Conservation (phyloP, 345 rosid genomes). For the Cardamine resedifolia region DNA sequence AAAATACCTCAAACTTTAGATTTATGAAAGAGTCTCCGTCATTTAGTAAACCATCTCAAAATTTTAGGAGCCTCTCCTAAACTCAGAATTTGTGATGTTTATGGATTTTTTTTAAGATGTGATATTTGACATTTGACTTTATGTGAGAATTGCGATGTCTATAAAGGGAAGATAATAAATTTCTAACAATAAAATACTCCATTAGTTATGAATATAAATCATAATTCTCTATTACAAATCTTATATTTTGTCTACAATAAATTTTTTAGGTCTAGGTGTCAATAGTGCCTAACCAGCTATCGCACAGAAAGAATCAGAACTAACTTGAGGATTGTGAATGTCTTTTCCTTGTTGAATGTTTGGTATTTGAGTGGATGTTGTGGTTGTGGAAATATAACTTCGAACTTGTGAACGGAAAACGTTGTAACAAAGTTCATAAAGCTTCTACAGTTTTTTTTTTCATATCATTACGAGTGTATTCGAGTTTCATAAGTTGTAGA, state of each 20-base stretch:
- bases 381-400: background rate
- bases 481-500: background rate
- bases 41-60: background rate
- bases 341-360: no score
- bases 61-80: background rate
- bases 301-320: background rate
- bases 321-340: background rate
- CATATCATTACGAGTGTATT: background rate
- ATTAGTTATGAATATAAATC: no score
- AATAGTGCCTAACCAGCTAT: background rate
- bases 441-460: background rate
- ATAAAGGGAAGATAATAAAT: no score
- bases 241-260: no score
- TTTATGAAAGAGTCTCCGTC: background rate
- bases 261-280: background rate
- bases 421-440: background rate
- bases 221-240: no score
- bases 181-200: no score
- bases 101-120: background rate
- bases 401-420: background rate
- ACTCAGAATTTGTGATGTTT: background rate
- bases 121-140: background rate
- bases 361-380: background rate
- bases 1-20: background rate
- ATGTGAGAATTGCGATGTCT: no score